Base-by-base conservation (phyloP, 228 moss, liverwort and hornwort genomes). In the Sphagnum magellanicum region DNA sequence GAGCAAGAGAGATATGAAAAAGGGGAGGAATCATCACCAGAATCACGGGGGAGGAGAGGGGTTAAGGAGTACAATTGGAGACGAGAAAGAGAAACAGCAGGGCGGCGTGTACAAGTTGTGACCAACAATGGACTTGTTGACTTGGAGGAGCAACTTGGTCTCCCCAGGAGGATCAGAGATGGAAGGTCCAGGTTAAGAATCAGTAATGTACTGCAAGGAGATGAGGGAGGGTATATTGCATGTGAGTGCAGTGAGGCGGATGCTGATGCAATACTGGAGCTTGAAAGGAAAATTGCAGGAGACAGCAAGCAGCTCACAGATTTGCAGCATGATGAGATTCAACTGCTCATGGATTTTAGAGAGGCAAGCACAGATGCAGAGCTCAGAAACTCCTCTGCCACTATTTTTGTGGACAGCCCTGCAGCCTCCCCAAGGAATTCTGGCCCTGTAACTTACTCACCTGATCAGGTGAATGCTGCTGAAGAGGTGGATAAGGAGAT, bases 61-160 rank as follows among this genome's bases (percentile, higher is more conserved):
- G 75, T 71, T 60, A 83, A 66, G 68, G 87, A 87, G 60, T 81
- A 78, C 65, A 75, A 63, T 63, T 81, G 83, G 67, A 80, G 75
- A 58, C 83, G 83, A 52, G 88, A 88, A 66, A 79, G 89, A 59
- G 3, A 32, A 32, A 32, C 32, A 32, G 32, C 32, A 32, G 73
- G 91, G 71, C 83, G 88, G 61, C 70, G 74, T 72, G 88, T 95
- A 67, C 92, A 92, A 74, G 87, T 95, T 52, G 74, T 92, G 47
- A 83, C 90, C 14, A 88, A 83, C 60, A 88, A 90, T 73, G 92
- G 95, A 9, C 76, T 95, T 66, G 88, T 88, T 53, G 95, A 92
- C 72, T 79, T 92, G 74, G 92, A 95, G 74, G 90, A 88, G 68
- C 94, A 92, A 63, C 70, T 92, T 71, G 92, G 90, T 59, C 71